Evolutionary conservation across 805 yeast genomes (phyloP), one percentile per base, ranked within the genome.

Genomic region (Spathaspora hagerdaliae): DNA sequence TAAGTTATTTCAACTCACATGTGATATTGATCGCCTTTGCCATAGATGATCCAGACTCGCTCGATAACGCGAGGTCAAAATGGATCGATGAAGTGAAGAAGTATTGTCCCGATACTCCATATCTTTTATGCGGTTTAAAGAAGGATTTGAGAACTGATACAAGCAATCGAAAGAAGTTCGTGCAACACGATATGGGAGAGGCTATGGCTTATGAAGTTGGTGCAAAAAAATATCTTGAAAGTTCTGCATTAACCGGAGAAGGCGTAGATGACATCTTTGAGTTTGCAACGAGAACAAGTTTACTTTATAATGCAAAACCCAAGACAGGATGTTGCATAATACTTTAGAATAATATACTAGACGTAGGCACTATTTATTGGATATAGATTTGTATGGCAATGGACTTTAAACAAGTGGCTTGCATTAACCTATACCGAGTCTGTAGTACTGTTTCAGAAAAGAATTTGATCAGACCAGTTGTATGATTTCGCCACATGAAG

Each of bases 231-330:
- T 91, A 87, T 60, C 66, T 91, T 59, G 97, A 91, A 58, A 88
- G 97, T 59, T 86, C 96, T 40, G 89, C 97, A 1, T 69, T 91
- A 53, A 87, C 96, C 2, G 97, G 97, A 5, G 96, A 88, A 60
- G 96, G 96, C 10, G 97, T 91, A 19, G 97, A 90, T 63, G 95
- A 87, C 59, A 91, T 91, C 2, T 90, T 91, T 62, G 97, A 91
- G 65, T 80, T 81, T 42, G 97, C 97, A 12, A 87, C 96, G 1
- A 74, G 97, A 54, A 83, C 91, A 3, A 84, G 94, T 58, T 67
- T 89, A 45, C 65, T 89, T 32, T 59, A 60, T 29, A 51, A 55
- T 14, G 66, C 64, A 32, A 61, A 60, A 39, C 55, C 62, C 3
- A 52, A 51, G 36, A 54, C 43, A 49, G 51, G 64, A 9, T 71